Evolutionary conservation across 208 protist genomes (phyloP), one percentile per base, ranked within the genome.

Genomic region (Trypanosoma conorhini): DNA sequence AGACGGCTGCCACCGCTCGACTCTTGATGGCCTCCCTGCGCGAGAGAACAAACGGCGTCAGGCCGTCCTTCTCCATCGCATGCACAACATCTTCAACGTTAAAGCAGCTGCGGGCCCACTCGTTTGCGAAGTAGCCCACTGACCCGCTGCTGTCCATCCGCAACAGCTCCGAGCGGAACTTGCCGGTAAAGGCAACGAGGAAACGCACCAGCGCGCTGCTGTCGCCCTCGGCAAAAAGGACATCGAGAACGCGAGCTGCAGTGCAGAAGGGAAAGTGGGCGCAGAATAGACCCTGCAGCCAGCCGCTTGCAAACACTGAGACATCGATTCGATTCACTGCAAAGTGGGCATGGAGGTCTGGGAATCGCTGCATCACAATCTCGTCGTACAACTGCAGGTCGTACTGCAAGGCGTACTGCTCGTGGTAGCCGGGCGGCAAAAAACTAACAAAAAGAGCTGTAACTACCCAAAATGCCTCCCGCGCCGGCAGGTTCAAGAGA

Each of bases 221-320:
- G 35, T 65, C 33, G 19, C 73, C 73, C n/a, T 79, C 73, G 12
- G 57, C 67, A 64, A 79, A 64, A 5, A 74, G 2, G 33, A 79
- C 30, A 61, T 79, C 73, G 5, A 79, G 33, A 59, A 74, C 35
- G 5, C 67, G 57, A 35, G 40, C 54, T 8, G 73, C 73, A 2
- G 67, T 74, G 26, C 57, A 56, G 46, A 79, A 65, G 7, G 67
- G 67, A 61, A 79, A 79, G 56, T 79, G 73, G 28, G 73, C 67
- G 31, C 65, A 72, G 52, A 79, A 73, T 12, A 64, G 10, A 22
- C 40, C 73, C 33, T 74, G 67, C 13, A 79, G 58, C 73, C 67
- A 79, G 5, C 67, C 73, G 33, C 61, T 67, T 22, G 65, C 73
- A 63, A 79, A 79, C 2, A 79, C 67, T 50, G 56, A 62, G 15